These are phyloP conservation scores for Neotropicomus parvogracilis DNA, from an alignment of 1,284 basidiomycete genomes.

Conservation along the genomic window DNA sequence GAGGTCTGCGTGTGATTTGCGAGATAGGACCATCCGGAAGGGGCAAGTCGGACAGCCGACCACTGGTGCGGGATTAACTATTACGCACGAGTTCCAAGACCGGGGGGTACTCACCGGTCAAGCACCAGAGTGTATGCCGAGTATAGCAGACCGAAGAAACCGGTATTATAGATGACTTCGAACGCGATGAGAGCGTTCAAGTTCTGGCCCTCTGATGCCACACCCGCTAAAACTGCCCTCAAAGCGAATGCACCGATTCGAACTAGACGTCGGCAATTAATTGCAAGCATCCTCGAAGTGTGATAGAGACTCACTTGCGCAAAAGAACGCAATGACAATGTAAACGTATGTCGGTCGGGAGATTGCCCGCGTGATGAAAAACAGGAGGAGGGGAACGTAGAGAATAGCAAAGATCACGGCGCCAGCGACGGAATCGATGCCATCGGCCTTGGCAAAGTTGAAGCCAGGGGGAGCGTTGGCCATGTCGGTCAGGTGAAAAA, in stretches of 20 bases:
- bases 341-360: slow-evolving; percentile 41
- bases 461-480: slow-evolving; percentile 16
- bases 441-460: slow-evolving; percentile 40
- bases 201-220: slow-evolving; percentile 22
- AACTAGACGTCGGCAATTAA: slow-evolving; percentile 22
- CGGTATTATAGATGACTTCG: slow-evolving; percentile 33
- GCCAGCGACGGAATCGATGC: slow-evolving; percentile 43
- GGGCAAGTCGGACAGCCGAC: slow-evolving; percentile 22
- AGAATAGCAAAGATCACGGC: slow-evolving; percentile 45
- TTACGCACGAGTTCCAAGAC: background rate
- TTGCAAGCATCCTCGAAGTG: background rate
- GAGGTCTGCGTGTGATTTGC: slow-evolving; percentile 33
- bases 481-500: slow-evolving; percentile 14
- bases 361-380: slow-evolving; percentile 19
- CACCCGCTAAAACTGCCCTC: slow-evolving; percentile 30
- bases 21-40: slow-evolving; percentile 25
- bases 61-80: slow-evolving; percentile 13
- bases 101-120: slow-evolving; percentile 26
- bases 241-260: slow-evolving; percentile 33
- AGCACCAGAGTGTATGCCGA: slow-evolving; percentile 35
- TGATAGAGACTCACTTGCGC: slow-evolving; percentile 37
- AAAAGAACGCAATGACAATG: slow-evolving; percentile 43
- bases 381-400: slow-evolving; percentile 27
- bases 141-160: slow-evolving; percentile 37
- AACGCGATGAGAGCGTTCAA: slow-evolving; percentile 25